Evolutionary conservation across 345 rosid species (phyloP), one percentile per base, ranked within the genome.

Genomic region (Rhizophora mangle): DNA sequence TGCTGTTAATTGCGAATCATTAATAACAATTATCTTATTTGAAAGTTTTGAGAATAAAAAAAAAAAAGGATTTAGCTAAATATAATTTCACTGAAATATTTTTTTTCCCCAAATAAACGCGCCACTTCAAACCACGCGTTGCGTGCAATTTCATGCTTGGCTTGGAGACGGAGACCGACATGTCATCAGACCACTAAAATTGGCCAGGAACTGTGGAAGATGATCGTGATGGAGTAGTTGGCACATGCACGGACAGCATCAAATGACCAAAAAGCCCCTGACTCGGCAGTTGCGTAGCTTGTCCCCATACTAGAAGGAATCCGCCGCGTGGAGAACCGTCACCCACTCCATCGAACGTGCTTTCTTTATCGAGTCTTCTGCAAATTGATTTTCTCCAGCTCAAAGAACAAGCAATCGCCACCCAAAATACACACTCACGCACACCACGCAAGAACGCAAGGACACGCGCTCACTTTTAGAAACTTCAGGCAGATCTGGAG

Each of bases 401-500:
- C 39, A 29, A 13, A 60, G 10, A 49, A 22, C 6, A 19, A 54
- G 64, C 27, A 47, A 74, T 31, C 13, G 27, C 16, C 63, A 47
- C 63, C 54, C 63, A 43, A 9, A 13, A 27, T 30, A 72, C 82
- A 57, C 68, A 53, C 62, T 39, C 52, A 47, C 46, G 1, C 47
- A 55, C 58, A 63, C n/a, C 62, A 1, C 31, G 31, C 29, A 5
- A 3, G 6, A 6, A 9, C 47, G 34, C 54, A 11, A 11, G 49
- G 49, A 0, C 32, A 39, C 66, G 54, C 39, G 69, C 20, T 47
- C 20, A 6, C 21, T 37, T 31, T 56, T 19, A 20, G 21, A 53
- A 58, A 46, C 29, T 57, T 34, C 52, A 31, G 19, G 21, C 64
- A 76, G 93, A 84, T 86, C 89, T 72, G 85, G 81, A 82, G 76